These are phyloP conservation scores for Earliella scabrosa DNA, from an alignment of 1,284 basidiomycete species.

Conservation along the genomic window DNA sequence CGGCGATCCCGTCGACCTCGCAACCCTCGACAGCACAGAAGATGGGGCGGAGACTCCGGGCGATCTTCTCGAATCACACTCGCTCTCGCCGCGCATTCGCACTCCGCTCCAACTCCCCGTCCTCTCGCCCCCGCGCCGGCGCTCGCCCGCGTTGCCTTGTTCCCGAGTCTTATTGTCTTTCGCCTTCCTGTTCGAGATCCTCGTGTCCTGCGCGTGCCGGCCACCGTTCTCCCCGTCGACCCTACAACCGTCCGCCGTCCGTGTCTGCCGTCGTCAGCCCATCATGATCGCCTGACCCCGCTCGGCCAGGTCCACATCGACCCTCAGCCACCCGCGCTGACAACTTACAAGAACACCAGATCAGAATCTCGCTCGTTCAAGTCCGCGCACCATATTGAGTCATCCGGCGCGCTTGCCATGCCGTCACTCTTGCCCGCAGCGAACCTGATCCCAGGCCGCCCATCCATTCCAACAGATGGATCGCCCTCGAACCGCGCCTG, in stretches of 20 bases:
- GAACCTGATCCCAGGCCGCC: too few relatives aligned
- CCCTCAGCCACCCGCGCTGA: not conserved
- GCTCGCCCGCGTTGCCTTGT: slow-evolving; percentile 22
- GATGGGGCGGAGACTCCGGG: not conserved
- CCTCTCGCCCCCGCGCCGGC: slow-evolving; percentile 11
- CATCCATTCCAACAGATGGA: slow-evolving; percentile 15
- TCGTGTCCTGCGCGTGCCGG: slow-evolving; percentile 23
- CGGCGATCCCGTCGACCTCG: slow-evolving; percentile 19
- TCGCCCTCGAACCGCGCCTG: slow-evolving; percentile 9
- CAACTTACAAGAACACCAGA: slow-evolving; percentile 7
- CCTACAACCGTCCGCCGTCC: slow-evolving; percentile 1
- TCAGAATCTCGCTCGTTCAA: not conserved
- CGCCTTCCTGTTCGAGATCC: slow-evolving; percentile 29
- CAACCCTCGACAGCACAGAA: slow-evolving; percentile 11
- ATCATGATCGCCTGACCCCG: slow-evolving; percentile 16
- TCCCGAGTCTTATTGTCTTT: slow-evolving; percentile 32
- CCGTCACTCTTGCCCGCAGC: too few relatives aligned
- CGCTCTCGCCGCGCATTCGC: slow-evolving; percentile 1
- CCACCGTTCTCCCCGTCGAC: not conserved
- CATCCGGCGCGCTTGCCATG: slow-evolving; percentile 14
- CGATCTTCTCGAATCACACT: slow-evolving; percentile 4
- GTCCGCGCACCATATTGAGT: not conserved
- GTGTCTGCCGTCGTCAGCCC: slow-evolving; percentile 1
- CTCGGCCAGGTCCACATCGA: not conserved
- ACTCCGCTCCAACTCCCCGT: slow-evolving; percentile 21